phyloP scores from a whole-genome alignment of 495 filamentous ascomycete species.

The Hyaloscypha variabilis region DNA sequence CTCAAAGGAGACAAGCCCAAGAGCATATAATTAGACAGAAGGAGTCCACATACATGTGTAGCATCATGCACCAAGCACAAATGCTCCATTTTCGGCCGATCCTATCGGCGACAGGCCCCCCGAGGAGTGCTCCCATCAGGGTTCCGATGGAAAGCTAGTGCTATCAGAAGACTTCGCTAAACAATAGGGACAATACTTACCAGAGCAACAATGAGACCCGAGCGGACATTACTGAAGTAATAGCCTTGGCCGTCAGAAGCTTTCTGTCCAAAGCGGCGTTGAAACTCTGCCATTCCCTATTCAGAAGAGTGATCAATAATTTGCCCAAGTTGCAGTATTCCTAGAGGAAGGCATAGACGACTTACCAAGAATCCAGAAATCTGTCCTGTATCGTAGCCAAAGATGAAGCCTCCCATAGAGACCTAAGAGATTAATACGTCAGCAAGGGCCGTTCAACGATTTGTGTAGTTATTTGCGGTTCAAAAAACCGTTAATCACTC shows the following conservation, averaged over 20 bases:
- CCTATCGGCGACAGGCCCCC: constrained; percentile 54
- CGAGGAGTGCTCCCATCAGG: constrained; percentile 56
- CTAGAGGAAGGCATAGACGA: neutral
- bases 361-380: constrained; percentile 17
- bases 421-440: neutral
- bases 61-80: constrained; percentile 52
- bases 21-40: too few species aligned
- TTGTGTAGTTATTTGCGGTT: neutral
- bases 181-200: constrained; percentile 36
- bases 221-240: constrained; percentile 55
- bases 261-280: constrained; percentile 48
- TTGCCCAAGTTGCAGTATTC: constrained; percentile 23
- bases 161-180: constrained; percentile 12
- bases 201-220: constrained; percentile 58
- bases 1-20: too few species aligned
- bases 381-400: constrained; percentile 59
- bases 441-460: neutral
- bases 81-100: constrained; percentile 57
- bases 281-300: constrained; percentile 52
- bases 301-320: constrained; percentile 44
- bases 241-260: constrained; percentile 38
- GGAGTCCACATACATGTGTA: too few species aligned
- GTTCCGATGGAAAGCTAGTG: constrained; percentile 54
- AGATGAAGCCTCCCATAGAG: constrained; percentile 63
- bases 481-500: neutral